These are phyloP conservation scores for Trametes sp. DNA, from an alignment of 1,284 basidiomycete genomes.

Conservation along the genomic window DNA sequence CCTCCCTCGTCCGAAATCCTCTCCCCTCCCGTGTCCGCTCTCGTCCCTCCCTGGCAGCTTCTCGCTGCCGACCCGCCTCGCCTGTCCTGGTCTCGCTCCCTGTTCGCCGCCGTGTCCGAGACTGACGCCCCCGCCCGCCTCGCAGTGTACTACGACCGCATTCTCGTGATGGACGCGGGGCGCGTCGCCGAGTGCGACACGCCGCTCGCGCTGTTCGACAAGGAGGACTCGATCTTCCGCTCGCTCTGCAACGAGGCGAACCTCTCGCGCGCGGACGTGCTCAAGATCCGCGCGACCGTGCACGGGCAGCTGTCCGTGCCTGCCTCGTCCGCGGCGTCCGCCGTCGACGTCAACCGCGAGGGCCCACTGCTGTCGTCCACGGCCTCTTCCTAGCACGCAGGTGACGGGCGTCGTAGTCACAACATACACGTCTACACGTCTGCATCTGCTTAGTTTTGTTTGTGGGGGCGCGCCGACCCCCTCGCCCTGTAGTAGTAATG, in stretches of 20 bases:
- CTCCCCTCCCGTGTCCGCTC: background rate
- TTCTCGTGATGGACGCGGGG: constrained; percentile 80
- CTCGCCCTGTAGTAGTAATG: too few species aligned
- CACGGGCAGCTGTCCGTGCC: constrained; percentile 9
- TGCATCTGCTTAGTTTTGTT: background rate
- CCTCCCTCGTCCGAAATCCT: background rate
- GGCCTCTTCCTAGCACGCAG: too few species aligned
- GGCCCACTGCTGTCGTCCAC: too few species aligned
- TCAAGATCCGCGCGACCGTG: constrained; percentile 48
- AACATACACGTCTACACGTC: too few species aligned
- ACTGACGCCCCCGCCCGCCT: background rate
- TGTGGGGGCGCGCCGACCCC: too few species aligned
- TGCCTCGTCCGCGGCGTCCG: constrained; percentile 15
- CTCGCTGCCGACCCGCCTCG: too few species aligned
- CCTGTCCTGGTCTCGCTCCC: background rate
- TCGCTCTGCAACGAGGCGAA: constrained; percentile 80
- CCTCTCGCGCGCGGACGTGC: constrained; percentile 62
- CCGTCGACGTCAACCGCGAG: background rate
- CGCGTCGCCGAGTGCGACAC: constrained; percentile 80
- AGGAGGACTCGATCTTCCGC: constrained; percentile 74
- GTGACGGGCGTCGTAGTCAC: too few species aligned
- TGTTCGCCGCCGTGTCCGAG: background rate
- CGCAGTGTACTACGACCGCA: constrained; percentile 75
- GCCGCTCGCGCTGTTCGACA: constrained; percentile 77
- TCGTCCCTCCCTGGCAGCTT: background rate